Percentiles rank a stretch among this genome's conserved stretches.
These are phyloP conservation scores for Kodamaea anthophila DNA, from an alignment of 1,139 yeast species.

Conservation along the genomic window DNA sequence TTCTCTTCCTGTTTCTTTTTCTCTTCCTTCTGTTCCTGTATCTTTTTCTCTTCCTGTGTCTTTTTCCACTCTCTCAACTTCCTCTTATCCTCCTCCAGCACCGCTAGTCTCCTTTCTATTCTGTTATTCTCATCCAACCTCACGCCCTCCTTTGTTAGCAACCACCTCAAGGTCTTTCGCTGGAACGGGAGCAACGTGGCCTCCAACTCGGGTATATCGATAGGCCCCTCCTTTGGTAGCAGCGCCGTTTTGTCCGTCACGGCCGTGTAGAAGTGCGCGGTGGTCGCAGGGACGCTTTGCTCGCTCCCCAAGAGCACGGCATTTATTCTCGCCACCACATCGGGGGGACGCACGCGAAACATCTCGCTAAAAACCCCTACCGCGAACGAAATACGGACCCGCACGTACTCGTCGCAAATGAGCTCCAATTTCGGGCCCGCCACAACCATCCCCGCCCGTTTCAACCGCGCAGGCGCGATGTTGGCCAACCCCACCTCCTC, in stretches of 20 bases:
- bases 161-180: conserved; percentile 59
- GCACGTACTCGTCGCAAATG: conserved; percentile 5
- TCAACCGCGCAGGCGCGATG: conserved; percentile 9
- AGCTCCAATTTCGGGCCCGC: conserved; percentile 8
- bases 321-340: conserved; percentile 8
- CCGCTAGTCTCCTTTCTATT: conserved; percentile 14
- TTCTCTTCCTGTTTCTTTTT: too few relatives aligned
- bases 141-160: conserved; percentile 54
- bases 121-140: conserved; percentile 25
- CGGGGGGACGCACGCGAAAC: conserved; percentile 10
- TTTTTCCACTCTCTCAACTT: not conserved
- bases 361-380: conserved; percentile 9
- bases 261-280: conserved; percentile 25
- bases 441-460: conserved; percentile 9
- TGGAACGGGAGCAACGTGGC: conserved; percentile 55
- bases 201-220: conserved; percentile 43
- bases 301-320: conserved; percentile 1
- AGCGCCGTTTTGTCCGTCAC: conserved; percentile 27
- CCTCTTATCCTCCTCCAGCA: not conserved
- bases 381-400: conserved; percentile 7
- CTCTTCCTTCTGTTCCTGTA: not conserved
- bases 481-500: conserved; percentile 9
- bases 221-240: conserved; percentile 17
- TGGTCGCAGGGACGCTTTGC: conserved; percentile 6
- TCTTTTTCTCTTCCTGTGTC: too few relatives aligned